phyloP scores from a whole-genome alignment of 192 early-diverging fungal genomes.

The Coemansia sp. region DNA sequence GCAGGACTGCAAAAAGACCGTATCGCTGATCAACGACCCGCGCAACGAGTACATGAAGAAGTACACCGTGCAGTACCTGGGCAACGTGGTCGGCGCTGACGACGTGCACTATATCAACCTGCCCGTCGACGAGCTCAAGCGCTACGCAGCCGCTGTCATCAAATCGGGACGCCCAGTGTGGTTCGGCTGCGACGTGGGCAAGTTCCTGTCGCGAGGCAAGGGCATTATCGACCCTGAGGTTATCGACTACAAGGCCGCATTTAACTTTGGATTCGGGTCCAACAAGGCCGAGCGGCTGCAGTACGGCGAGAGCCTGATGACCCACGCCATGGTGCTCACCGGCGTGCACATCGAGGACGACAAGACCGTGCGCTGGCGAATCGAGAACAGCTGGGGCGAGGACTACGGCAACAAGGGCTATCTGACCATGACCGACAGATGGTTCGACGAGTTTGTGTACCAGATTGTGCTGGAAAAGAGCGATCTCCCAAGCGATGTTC shows the following conservation, averaged over 20 bases:
- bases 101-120: conserved; percentile 72
- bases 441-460: conserved; percentile 81
- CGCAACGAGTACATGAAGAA: conserved; percentile 63
- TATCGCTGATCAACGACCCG: conserved; percentile 76
- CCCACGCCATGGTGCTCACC: conserved; percentile 80
- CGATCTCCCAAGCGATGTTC: conserved; percentile 60
- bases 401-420: conserved; percentile 72
- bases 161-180: conserved; percentile 68
- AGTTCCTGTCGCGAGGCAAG: conserved; percentile 58
- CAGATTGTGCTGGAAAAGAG: conserved; percentile 75
- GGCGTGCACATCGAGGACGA: conserved; percentile 70
- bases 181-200: conserved; percentile 78
- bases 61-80: conserved; percentile 74
- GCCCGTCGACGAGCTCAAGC: conserved; percentile 58
- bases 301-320: conserved; percentile 75
- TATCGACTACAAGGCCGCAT: conserved; percentile 68
- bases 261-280: conserved; percentile 61
- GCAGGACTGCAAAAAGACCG: conserved; percentile 59
- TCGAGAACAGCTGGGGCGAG: conserved; percentile 74
- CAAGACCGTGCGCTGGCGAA: conserved; percentile 70
- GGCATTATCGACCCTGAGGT: conserved; percentile 66
- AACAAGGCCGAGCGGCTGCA: conserved; percentile 71
- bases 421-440: conserved; percentile 74
- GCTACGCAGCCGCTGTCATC: conserved; percentile 60
- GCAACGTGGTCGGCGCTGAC: conserved; percentile 71